Percentiles rank a stretch among this genome's conserved stretches.
Conservation (phyloP, 2,329 filamentous ascomycete genomes). For the Ilyonectria sp. region DNA sequence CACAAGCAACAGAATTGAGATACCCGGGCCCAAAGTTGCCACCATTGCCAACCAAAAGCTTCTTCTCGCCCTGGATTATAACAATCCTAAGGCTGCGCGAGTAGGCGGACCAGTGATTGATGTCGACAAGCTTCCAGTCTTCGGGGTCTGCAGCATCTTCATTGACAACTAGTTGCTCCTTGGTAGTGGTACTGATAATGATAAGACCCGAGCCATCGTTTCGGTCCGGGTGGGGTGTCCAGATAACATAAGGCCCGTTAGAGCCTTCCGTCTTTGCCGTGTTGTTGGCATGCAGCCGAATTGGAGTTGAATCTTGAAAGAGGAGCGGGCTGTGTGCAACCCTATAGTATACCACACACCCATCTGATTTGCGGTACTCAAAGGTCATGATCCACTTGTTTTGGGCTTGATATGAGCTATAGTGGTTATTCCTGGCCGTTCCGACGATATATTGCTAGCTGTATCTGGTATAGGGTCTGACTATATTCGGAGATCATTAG, state of each 20-base stretch:
- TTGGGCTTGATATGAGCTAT: conserved; percentile 1
- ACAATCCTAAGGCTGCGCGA: conserved; percentile 17
- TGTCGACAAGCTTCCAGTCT: conserved; percentile 25
- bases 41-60: conserved; percentile 5
- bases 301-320: conserved; percentile 28
- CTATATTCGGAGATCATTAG: conserved; percentile 73
- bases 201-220: conserved; percentile 3
- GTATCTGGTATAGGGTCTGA: conserved; percentile 72
- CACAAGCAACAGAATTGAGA: too few relatives aligned
- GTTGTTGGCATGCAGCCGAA: not conserved
- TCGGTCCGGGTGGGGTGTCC: not conserved
- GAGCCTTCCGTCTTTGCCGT: conserved; percentile 1
- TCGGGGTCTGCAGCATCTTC: conserved; percentile 16
- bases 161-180: conserved; percentile 22
- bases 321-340: conserved; percentile 9
- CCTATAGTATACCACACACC: conserved; percentile 17
- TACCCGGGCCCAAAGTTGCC: conserved; percentile 3
- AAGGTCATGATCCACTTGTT: conserved; percentile 35
- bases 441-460: conserved; percentile 53
- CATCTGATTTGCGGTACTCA: conserved; percentile 19
- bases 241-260: conserved; percentile 22
- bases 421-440: conserved; percentile 30
- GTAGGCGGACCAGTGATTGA: conserved; percentile 23
- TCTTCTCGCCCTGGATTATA: conserved; percentile 4
- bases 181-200: conserved; percentile 16